Percentiles rank a stretch among this genome's conserved stretches.
Conservation (phyloP, 139 green algal genomes). For the Chlorella sp. region DNA sequence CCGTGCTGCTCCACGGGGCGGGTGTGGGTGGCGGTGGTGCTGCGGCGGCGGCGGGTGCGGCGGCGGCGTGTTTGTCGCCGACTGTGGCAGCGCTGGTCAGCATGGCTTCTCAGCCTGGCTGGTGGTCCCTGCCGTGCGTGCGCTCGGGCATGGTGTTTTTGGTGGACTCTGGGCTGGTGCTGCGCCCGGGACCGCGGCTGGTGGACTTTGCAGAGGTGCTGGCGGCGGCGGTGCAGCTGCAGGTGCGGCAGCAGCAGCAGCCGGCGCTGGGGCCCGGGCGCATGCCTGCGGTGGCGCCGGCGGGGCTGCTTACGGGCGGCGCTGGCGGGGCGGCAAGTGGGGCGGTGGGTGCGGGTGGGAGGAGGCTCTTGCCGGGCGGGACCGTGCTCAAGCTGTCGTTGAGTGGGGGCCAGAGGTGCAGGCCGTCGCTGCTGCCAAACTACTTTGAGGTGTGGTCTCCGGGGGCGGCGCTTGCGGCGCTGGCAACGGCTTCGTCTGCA, state of each 20-base stretch:
- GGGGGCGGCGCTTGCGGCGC: too few relatives aligned
- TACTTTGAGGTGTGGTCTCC: conserved; percentile 55
- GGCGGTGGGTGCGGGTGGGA: conserved; percentile 60
- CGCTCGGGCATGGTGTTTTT: conserved; percentile 67
- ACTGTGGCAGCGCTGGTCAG: conserved; percentile 56
- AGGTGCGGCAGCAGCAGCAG: conserved; percentile 1
- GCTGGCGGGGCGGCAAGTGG: conserved; percentile 60
- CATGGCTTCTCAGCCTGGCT: conserved; percentile 72
- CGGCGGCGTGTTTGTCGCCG: conserved; percentile 2
- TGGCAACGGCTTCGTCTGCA: not conserved
- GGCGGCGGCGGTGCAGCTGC: conserved; percentile 39
- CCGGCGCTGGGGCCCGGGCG: too few relatives aligned
- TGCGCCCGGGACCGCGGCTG: conserved; percentile 63
- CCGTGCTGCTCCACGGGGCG: too few relatives aligned
- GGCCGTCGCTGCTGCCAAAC: conserved; percentile 60
- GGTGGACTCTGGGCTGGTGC: conserved; percentile 51
- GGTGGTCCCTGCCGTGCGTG: conserved; percentile 85
- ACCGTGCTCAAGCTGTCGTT: conserved; percentile 66
- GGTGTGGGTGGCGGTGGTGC: too few relatives aligned
- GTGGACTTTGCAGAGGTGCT: conserved; percentile 84
- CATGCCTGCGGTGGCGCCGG: too few relatives aligned
- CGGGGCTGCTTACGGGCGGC: too few relatives aligned
- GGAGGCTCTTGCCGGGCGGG: conserved; percentile 35
- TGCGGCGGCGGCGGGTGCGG: not conserved
- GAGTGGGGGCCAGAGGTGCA: conserved; percentile 67